Conservation (phyloP, 1,139 yeast species). For the Suhomyces ambrosiae region DNA sequence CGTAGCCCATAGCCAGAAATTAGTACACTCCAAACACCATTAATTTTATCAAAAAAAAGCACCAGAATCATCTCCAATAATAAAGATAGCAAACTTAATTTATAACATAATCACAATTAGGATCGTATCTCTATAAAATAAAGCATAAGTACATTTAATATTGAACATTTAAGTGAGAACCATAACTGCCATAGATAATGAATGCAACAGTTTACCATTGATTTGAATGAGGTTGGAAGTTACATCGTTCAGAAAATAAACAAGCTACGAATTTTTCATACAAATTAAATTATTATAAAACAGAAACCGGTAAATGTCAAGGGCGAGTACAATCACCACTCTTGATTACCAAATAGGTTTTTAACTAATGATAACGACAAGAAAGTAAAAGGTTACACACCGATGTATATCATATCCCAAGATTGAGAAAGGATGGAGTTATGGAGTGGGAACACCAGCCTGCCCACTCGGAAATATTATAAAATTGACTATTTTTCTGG, state of each 20-base stretch:
- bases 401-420: constrained; percentile 6
- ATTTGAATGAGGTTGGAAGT: too few species aligned
- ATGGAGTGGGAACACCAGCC: constrained; percentile 2
- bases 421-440: constrained; percentile 6
- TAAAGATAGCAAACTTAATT: too few species aligned
- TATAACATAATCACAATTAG: too few species aligned
- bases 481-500: constrained; percentile 1
- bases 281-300: constrained; percentile 1
- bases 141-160: too few species aligned
- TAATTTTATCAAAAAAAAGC: too few species aligned
- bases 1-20: too few species aligned
- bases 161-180: too few species aligned
- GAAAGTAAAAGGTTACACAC: constrained; percentile 2
- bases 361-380: constrained; percentile 1
- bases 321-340: constrained; percentile 1
- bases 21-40: too few species aligned
- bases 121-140: too few species aligned
- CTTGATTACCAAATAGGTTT: constrained; percentile 1
- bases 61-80: too few species aligned
- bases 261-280: not conserved
- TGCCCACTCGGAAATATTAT: not conserved
- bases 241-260: not conserved
- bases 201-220: too few species aligned
- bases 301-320: not conserved
- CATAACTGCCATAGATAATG: too few species aligned